Percentiles rank a stretch among this genome's conserved stretches.
Evolutionary conservation across 352 stramenopile genomes (phyloP).

Genomic region (Pythium volutum): DNA sequence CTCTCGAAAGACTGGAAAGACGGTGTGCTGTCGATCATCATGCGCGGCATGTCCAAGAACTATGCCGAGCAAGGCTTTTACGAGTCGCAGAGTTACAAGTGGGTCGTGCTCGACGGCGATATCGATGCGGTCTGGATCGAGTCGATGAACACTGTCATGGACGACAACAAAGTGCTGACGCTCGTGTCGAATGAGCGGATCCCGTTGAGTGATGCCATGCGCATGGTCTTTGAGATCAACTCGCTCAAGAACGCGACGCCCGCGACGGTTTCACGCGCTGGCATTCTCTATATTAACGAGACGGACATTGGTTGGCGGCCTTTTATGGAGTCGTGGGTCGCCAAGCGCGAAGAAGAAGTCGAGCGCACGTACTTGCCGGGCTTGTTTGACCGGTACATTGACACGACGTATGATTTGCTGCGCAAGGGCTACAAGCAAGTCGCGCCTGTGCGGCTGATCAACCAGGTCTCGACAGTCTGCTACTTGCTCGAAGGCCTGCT

Average conservation of each 20-base stretch:
- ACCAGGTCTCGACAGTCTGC: conserved; percentile 95
- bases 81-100: conserved; percentile 92
- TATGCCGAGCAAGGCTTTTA: conserved; percentile 92
- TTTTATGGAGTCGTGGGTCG: conserved; percentile 96
- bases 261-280: conserved; percentile 80
- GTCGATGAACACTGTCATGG: conserved; percentile 97
- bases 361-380: conserved; percentile 92
- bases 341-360: conserved; percentile 84
- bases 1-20: conserved; percentile 90
- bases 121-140: conserved; percentile 90
- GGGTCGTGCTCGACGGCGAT: conserved; percentile 85
- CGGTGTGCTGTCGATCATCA: conserved; percentile 87
- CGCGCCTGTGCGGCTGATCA: conserved; percentile 91
- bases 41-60: conserved; percentile 90
- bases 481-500: conserved; percentile 95
- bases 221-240: conserved; percentile 92
- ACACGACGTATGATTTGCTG: conserved; percentile 92
- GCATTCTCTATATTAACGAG: conserved; percentile 90
- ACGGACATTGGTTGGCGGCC: conserved; percentile 93
- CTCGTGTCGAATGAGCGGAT: conserved; percentile 89
- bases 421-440: conserved; percentile 95
- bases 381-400: conserved; percentile 97
- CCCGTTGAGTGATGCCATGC: conserved; percentile 76
- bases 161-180: conserved; percentile 96
- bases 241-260: conserved; percentile 86